These are phyloP conservation scores for Coprinopsis cinerea DNA, from an alignment of 768 basidiomycete species.

Conservation along the genomic window DNA sequence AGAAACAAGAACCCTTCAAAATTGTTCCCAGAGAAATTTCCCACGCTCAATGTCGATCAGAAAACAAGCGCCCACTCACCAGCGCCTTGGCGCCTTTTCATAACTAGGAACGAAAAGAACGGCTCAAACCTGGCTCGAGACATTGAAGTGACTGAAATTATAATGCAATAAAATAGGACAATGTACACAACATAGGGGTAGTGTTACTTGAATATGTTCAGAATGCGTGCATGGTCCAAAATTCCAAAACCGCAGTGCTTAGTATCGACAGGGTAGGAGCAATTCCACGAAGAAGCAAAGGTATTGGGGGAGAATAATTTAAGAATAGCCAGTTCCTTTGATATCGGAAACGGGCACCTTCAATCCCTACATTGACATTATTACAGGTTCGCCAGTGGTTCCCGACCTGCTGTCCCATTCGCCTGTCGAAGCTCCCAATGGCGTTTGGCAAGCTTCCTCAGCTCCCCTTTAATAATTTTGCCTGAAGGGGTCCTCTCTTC, in stretches of 20 bases:
- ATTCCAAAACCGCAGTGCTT: not conserved
- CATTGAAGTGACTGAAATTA: not conserved
- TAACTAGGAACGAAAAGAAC: not conserved
- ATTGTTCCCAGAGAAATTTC: not conserved
- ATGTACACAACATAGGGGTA: no score
- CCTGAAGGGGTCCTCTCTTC: conserved; percentile 53
- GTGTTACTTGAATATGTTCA: no score
- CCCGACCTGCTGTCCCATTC: conserved; percentile 23
- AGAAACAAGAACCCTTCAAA: not conserved
- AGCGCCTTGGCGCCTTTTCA: not conserved
- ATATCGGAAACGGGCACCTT: not conserved
- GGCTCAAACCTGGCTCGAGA: no score
- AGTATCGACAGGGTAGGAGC: no score
- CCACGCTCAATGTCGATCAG: not conserved
- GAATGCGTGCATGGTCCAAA: no score
- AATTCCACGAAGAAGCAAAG: no score
- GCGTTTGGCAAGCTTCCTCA: conserved; percentile 39
- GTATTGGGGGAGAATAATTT: no score
- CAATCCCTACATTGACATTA: no score
- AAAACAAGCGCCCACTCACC: not conserved
- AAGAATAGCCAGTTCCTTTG: no score
- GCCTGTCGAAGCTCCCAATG: conserved; percentile 36
- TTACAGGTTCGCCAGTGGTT: conserved; percentile 34
- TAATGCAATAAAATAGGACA: not conserved
- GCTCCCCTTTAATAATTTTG: conserved; percentile 48